Evolutionary conservation across 139 green algal species (phyloP), one percentile per base, ranked within the genome.

Genomic region (Pleodorina starrii): DNA sequence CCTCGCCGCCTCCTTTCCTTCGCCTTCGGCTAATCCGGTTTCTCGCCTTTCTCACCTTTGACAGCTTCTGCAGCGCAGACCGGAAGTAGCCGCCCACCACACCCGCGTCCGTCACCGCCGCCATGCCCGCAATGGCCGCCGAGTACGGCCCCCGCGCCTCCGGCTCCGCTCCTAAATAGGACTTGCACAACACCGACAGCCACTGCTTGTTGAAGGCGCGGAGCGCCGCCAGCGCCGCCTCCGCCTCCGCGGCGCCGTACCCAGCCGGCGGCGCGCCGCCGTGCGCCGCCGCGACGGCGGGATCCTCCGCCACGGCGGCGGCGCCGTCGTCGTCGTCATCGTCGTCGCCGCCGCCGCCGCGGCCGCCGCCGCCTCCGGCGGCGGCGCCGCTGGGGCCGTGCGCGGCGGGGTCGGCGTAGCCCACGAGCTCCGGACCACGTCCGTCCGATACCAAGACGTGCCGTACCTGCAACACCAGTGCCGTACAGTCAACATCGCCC

Each of bases 141-240:
- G 71, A 83, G 1, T 98, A 57, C 14, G 88, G 87, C 7, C 82
- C 92, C 1, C 97, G 92, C 40, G 90, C 75, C 36, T 95, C 93
- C 0, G 94, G 81, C 7, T 87, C 74, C 25, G 93, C 80, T 1
- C 83, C 87, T 29, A 99, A 51, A 68, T 97, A 99, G 1, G 95
- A 78, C 88, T 90, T 86, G 16, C 48, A 72, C 84, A 89, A 48
- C 46, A 89, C 86, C 5, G 92, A 92, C 79, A 99, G 79, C 95
- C 98, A 99, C 84, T 97, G 96, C 43, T 92, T 92, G 21, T 94
- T 87, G 29, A 95, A 94, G 0, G 44, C 79, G 12, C 91, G 72
- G 69, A 99, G 63, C 29, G 92, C 95, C 6, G 74, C 75, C 21
- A 95, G 69, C 78, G 96, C 94, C 69, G 63, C 84, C 43, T 73